Conservation (phyloP, 176 grass and related monocot genomes). For the Aegilops umbellulata region DNA sequence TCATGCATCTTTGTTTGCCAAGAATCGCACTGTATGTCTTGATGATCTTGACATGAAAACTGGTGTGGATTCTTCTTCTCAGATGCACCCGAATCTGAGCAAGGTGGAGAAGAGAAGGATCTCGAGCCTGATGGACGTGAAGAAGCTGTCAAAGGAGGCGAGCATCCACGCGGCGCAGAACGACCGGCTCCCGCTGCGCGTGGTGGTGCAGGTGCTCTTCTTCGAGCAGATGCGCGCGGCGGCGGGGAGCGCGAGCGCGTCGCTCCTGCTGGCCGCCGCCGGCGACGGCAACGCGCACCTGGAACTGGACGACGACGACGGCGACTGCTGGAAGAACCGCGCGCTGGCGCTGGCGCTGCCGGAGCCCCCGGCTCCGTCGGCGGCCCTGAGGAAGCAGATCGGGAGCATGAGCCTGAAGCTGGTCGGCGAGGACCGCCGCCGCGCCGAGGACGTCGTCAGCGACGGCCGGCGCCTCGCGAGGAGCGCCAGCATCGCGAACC, state of each 20-base stretch:
- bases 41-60: background rate
- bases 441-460: conserved; percentile 16
- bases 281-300: background rate
- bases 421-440: background rate
- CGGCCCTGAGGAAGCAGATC: conserved; percentile 41
- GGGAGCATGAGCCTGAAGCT: conserved; percentile 57
- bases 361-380: conserved; percentile 9
- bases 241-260: background rate
- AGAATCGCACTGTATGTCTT: too few species aligned
- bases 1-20: background rate
- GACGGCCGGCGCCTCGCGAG: conserved; percentile 37
- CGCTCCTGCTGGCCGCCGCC: background rate
- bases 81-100: conserved; percentile 53
- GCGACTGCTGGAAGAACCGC: conserved; percentile 35
- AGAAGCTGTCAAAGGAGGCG: conserved; percentile 70
- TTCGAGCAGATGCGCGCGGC: conserved; percentile 66
- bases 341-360: conserved; percentile 2
- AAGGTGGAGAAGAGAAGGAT: conserved; percentile 69
- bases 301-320: background rate
- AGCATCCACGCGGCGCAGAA: conserved; percentile 81
- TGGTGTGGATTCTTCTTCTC: background rate
- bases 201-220: conserved; percentile 75
- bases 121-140: conserved; percentile 61
- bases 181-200: conserved; percentile 61
- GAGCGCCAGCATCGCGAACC: conserved; percentile 36